A percentile compares a stretch with the other conserved stretches of the same genome.
Conservation (phyloP, 768 basidiomycete genomes). For the Megacollybia marginata region DNA sequence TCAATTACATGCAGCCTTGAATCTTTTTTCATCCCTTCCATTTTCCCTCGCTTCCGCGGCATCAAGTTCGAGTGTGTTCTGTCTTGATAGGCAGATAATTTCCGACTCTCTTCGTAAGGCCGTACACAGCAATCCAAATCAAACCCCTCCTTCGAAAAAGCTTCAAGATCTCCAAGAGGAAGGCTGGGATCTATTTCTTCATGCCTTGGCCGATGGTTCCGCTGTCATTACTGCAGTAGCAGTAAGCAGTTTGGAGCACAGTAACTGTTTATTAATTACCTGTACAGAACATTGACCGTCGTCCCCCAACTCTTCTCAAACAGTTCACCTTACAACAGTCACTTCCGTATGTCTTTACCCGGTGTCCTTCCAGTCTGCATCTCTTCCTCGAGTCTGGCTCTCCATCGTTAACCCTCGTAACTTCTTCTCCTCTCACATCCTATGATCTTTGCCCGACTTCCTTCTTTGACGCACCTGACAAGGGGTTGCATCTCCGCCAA, state of each 20-base stretch:
- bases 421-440: constrained; percentile 58
- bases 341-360: constrained; percentile 38
- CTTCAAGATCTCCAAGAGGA: constrained; percentile 61
- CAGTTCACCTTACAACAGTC: constrained; percentile 70
- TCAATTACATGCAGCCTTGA: constrained; percentile 77
- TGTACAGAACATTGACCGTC: constrained; percentile 76
- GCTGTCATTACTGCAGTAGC: constrained; percentile 64
- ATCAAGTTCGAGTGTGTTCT: constrained; percentile 48
- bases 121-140: constrained; percentile 23
- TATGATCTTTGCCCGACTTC: constrained; percentile 49
- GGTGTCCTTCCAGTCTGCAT: constrained; percentile 43
- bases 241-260: constrained; percentile 36
- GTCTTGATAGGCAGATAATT: constrained; percentile 61
- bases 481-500: constrained; percentile 41
- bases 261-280: background rate
- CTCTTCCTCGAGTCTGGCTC: constrained; percentile 42
- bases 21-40: constrained; percentile 56
- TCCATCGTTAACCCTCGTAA: constrained; percentile 47
- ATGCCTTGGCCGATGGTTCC: constrained; percentile 68
- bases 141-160: constrained; percentile 39
- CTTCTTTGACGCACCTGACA: constrained; percentile 50
- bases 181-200: constrained; percentile 74
- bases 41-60: constrained; percentile 26
- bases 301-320: constrained; percentile 76
- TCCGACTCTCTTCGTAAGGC: constrained; percentile 39